Percentiles rank a stretch among this genome's conserved stretches.
Evolutionary conservation across 2,329 filamentous ascomycete species (phyloP).

Genomic region (Verticillium tricorpus): DNA sequence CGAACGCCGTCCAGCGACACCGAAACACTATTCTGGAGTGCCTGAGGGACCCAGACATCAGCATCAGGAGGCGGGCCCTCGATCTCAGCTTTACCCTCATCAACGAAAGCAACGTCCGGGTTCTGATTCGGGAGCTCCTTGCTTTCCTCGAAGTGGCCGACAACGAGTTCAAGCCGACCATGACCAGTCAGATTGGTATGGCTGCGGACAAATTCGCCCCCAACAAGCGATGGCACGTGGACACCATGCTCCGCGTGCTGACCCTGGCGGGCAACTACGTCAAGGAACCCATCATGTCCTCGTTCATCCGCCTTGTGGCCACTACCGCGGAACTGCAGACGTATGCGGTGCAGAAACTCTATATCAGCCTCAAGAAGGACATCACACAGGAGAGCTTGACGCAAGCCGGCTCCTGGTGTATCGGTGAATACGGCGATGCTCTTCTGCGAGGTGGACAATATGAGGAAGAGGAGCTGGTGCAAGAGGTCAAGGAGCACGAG

Average conservation of each 20-base stretch:
- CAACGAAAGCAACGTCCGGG: slow-evolving; percentile 92
- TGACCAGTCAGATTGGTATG: slow-evolving; percentile 97
- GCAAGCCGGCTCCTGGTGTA: slow-evolving; percentile 91
- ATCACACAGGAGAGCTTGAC: slow-evolving; percentile 97
- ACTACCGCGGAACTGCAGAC: slow-evolving; percentile 93
- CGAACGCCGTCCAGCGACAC: slow-evolving; percentile 94
- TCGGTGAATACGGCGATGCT: slow-evolving; percentile 92
- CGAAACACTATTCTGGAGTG: slow-evolving; percentile 97
- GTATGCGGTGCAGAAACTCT: slow-evolving; percentile 94
- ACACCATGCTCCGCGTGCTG: slow-evolving; percentile 92
- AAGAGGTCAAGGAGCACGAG: slow-evolving; percentile 78
- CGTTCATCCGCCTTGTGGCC: slow-evolving; percentile 91
- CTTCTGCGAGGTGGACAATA: slow-evolving; percentile 87
- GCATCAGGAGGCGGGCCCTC: slow-evolving; percentile 89
- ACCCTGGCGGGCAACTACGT: slow-evolving; percentile 95
- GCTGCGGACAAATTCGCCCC: slow-evolving; percentile 94
- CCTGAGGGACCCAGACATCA: slow-evolving; percentile 94
- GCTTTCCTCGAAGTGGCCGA: slow-evolving; percentile 96
- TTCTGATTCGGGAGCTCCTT: slow-evolving; percentile 86
- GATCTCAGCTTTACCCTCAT: slow-evolving; percentile 98
- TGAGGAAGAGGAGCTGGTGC: slow-evolving; percentile 86
- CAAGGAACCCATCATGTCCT: slow-evolving; percentile 95
- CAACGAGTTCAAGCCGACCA: slow-evolving; percentile 96
- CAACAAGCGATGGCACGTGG: slow-evolving; percentile 97
- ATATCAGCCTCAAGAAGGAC: slow-evolving; percentile 85